Conservation (phyloP, 805 yeast species). For the Kuraishia hungarica region DNA sequence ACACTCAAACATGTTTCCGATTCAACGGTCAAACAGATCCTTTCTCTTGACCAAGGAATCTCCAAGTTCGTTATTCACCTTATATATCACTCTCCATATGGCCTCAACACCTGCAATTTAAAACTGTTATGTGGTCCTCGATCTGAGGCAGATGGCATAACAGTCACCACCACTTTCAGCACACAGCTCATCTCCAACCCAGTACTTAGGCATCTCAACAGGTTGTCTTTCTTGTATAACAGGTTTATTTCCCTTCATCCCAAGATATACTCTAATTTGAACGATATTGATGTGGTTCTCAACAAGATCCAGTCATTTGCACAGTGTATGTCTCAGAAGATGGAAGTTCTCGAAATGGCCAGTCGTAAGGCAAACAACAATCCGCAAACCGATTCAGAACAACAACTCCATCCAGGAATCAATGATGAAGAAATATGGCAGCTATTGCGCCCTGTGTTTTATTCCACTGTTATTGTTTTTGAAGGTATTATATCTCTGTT, state of each 20-base stretch:
- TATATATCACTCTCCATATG: constrained; percentile 1
- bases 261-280: constrained; percentile 6
- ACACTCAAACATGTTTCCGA: not conserved
- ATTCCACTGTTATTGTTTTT: constrained; percentile 35
- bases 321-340: constrained; percentile 9
- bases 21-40: not conserved
- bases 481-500: constrained; percentile 12
- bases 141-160: not conserved
- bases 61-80: not conserved
- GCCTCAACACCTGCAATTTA: not conserved
- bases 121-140: not conserved
- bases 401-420: not conserved
- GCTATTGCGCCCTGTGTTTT: constrained; percentile 34
- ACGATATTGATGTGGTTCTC: constrained; percentile 13
- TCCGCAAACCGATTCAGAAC: not conserved
- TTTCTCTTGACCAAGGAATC: not conserved
- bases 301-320: constrained; percentile 24
- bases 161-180: not conserved
- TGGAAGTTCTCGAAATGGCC: constrained; percentile 6
- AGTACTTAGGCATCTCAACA: constrained; percentile 37
- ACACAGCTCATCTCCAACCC: constrained; percentile 21
- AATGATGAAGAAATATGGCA: constrained; percentile 21
- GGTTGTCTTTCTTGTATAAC: constrained; percentile 32
- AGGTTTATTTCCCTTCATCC: constrained; percentile 11
- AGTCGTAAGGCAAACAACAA: not conserved